Conservation (phyloP, 352 stramenopile genomes). For the Phytophthora litchii region DNA sequence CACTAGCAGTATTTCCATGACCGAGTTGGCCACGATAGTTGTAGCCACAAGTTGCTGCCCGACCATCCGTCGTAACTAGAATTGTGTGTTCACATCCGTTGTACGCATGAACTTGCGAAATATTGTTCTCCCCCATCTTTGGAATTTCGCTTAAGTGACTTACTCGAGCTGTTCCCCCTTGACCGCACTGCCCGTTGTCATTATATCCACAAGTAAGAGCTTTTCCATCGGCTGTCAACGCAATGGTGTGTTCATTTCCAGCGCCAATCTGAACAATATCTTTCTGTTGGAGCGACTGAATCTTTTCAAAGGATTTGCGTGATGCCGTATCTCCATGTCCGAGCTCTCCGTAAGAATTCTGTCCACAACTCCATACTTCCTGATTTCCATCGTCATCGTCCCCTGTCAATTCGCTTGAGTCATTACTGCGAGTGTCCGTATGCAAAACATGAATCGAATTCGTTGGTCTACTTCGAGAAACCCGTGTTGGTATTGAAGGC, state of each 20-base stretch:
- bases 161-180: conserved; percentile 84
- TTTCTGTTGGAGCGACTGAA: conserved; percentile 77
- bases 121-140: conserved; percentile 52
- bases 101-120: conserved; percentile 90
- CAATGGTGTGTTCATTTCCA: conserved; percentile 94
- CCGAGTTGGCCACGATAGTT: conserved; percentile 94
- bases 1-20: conserved; percentile 88
- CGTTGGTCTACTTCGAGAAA: conserved; percentile 14
- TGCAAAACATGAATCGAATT: background rate
- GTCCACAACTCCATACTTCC: conserved; percentile 94
- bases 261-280: conserved; percentile 82
- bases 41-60: conserved; percentile 89
- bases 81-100: conserved; percentile 95
- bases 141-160: conserved; percentile 73
- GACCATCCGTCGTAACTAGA: conserved; percentile 77
- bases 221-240: conserved; percentile 71
- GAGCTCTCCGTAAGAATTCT: conserved; percentile 95
- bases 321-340: conserved; percentile 89
- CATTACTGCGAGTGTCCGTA: conserved; percentile 1
- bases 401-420: conserved; percentile 6
- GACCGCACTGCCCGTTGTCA: conserved; percentile 94
- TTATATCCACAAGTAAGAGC: conserved; percentile 94
- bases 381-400: conserved; percentile 62
- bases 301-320: conserved; percentile 82
- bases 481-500: conserved; percentile 7